A percentile compares a stretch with the other conserved stretches of the same genome.
These are phyloP conservation scores for Macroventuria anomochaeta DNA, from an alignment of 2,329 filamentous ascomycete genomes.

Conservation along the genomic window DNA sequence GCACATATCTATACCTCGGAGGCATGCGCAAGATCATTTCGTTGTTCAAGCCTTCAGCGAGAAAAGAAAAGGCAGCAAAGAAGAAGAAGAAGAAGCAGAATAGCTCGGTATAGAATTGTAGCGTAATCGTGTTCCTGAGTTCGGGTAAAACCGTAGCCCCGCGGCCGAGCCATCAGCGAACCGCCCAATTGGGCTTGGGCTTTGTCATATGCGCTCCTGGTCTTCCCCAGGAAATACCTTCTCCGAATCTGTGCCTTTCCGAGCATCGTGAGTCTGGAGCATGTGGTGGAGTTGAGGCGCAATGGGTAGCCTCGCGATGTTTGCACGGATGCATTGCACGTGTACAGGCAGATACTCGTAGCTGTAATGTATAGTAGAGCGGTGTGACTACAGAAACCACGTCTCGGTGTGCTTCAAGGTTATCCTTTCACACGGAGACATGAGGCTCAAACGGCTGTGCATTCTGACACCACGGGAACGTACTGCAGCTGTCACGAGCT, in stretches of 20 bases:
- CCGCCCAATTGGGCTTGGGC: slow-evolving; percentile 8
- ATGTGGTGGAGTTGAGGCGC: slow-evolving; percentile 12
- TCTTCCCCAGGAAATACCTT: slow-evolving; percentile 34
- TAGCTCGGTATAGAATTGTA: slow-evolving; percentile 23
- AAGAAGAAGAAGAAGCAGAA: slow-evolving; percentile 33
- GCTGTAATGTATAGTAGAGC: slow-evolving; percentile 1
- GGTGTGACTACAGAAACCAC: slow-evolving; percentile 2
- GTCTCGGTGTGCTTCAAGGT: not conserved
- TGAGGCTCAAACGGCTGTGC: slow-evolving; percentile 17
- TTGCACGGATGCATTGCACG: not conserved
- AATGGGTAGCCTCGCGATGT: not conserved
- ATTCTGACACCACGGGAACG: slow-evolving; percentile 8
- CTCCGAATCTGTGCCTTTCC: slow-evolving; percentile 11
- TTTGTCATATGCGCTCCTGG: slow-evolving; percentile 25
- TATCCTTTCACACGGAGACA: not conserved
- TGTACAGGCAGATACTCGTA: not conserved
- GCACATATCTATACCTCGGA: slow-evolving; percentile 63
- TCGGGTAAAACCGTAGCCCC: slow-evolving; percentile 36
- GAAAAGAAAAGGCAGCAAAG: slow-evolving; percentile 44
- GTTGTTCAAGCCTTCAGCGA: slow-evolving; percentile 41
- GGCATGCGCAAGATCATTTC: slow-evolving; percentile 47
- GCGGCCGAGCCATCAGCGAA: slow-evolving; percentile 30
- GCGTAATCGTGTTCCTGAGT: slow-evolving; percentile 16
- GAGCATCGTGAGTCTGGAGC: slow-evolving; percentile 23
- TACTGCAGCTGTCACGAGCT: slow-evolving; percentile 19